These are phyloP conservation scores for Globisporangium cylindrosporum DNA, from an alignment of 352 stramenopile species.

Conservation along the genomic window DNA sequence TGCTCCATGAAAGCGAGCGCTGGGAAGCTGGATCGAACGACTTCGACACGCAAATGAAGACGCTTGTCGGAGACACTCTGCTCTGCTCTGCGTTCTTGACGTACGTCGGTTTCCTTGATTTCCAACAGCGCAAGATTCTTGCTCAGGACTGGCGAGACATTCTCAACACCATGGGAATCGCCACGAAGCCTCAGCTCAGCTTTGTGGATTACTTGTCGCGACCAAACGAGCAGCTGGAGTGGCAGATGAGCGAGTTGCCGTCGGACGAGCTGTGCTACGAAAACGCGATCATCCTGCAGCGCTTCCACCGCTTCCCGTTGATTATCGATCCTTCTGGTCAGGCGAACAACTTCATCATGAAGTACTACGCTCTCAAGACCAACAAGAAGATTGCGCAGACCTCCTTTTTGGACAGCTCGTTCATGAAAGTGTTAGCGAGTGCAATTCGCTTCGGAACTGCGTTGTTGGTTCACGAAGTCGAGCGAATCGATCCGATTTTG, in stretches of 20 bases:
- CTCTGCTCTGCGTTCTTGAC: conserved; percentile 97
- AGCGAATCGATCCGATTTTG: conserved; percentile 99
- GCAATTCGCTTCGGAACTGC: conserved; percentile 99
- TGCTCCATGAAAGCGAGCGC: conserved; percentile 97
- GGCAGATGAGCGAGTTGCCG: conserved; percentile 95
- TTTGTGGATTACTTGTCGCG: conserved; percentile 97
- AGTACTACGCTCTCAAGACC: conserved; percentile 92
- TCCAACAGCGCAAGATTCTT: conserved; percentile 94
- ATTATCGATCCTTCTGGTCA: conserved; percentile 99
- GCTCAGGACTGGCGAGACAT: conserved; percentile 95
- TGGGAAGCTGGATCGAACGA: conserved; percentile 97
- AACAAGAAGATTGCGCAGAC: conserved; percentile 96
- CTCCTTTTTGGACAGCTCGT: conserved; percentile 98
- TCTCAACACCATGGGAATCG: conserved; percentile 92
- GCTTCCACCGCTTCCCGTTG: conserved; percentile 97
- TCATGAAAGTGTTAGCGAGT: conserved; percentile 99
- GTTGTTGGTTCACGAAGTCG: conserved; percentile 99
- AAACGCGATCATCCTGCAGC: conserved; percentile 99
- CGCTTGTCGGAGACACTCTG: conserved; percentile 96
- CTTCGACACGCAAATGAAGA: conserved; percentile 97
- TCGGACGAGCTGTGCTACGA: conserved; percentile 97
- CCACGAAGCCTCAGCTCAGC: conserved; percentile 71
- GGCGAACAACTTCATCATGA: conserved; percentile 98
- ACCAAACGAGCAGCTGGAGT: conserved; percentile 92
- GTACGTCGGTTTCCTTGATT: conserved; percentile 99